Evolutionary conservation across 2,329 filamentous ascomycete species (phyloP).

Genomic region (Colletotrichum ledebouriae): DNA sequence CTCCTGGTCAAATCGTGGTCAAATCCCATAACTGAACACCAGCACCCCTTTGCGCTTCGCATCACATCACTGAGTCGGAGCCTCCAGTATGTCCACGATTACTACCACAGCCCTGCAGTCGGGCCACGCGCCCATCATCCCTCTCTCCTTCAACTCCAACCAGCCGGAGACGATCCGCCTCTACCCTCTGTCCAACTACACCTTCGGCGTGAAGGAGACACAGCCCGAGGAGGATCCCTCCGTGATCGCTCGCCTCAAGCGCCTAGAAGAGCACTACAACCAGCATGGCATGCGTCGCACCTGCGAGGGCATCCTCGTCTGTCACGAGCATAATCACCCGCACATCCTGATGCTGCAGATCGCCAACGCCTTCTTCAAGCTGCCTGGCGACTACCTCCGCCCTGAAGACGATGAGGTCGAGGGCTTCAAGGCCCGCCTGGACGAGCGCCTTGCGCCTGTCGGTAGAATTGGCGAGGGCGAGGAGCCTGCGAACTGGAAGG

Average conservation of each 20-base stretch:
- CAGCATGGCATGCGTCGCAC: conserved; percentile 96
- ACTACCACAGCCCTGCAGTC: conserved; percentile 82
- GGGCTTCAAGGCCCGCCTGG: conserved; percentile 94
- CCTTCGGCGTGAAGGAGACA: conserved; percentile 97
- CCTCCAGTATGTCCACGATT: conserved; percentile 81
- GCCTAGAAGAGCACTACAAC: conserved; percentile 94
- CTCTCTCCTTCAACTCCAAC: conserved; percentile 87
- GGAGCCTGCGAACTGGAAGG: conserved; percentile 88
- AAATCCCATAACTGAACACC: neutral
- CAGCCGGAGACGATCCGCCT: conserved; percentile 92
- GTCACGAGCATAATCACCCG: conserved; percentile 98
- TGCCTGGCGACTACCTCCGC: conserved; percentile 94
- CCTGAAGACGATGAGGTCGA: conserved; percentile 91
- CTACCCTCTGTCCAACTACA: conserved; percentile 98
- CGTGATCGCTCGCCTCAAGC: conserved; percentile 90
- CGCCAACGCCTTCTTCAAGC: conserved; percentile 98
- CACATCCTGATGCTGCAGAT: conserved; percentile 99
- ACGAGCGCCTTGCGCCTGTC: conserved; percentile 94
- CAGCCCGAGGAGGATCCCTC: conserved; percentile 98
- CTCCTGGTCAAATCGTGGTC: conserved; percentile 2
- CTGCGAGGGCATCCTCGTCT: conserved; percentile 96
- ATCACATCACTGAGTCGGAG: conserved; percentile 36
- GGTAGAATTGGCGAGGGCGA: conserved; percentile 87
- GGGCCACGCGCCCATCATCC: conserved; percentile 81
- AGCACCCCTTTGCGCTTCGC: neutral